Conservation (phyloP, 2,329 filamentous ascomycete species). For the Chaetomium strumarium region DNA sequence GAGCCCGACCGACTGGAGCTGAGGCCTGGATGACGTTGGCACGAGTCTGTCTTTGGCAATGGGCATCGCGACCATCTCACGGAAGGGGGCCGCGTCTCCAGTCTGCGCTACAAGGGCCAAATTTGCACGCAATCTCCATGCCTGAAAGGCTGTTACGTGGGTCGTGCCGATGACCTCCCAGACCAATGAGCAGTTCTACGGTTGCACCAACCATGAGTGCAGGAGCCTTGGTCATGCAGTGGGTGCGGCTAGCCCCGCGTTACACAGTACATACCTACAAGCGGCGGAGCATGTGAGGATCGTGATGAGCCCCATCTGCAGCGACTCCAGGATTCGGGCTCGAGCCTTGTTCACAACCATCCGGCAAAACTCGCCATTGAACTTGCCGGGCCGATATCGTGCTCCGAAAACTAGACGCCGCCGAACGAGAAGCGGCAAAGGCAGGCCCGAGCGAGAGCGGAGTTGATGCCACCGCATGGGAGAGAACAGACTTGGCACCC, state of each 20-base stretch:
- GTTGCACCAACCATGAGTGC: background rate
- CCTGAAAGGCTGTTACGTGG: slow-evolving; percentile 1
- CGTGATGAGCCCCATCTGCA: background rate
- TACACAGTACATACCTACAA: background rate
- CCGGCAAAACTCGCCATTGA: background rate
- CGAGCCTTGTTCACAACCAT: background rate
- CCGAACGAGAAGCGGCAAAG: too few relatives aligned
- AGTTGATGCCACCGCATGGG: slow-evolving; percentile 7
- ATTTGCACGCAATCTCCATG: background rate
- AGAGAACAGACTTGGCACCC: background rate
- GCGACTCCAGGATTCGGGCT: background rate
- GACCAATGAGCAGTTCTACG: slow-evolving; percentile 11
- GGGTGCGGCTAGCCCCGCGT: slow-evolving; percentile 5
- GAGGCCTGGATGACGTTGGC: too few relatives aligned
- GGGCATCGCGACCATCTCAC: background rate
- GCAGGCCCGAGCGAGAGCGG: background rate
- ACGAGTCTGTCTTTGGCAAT: too few relatives aligned
- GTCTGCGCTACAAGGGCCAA: background rate
- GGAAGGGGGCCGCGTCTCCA: background rate
- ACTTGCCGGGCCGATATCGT: background rate
- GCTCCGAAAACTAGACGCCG: too few relatives aligned
- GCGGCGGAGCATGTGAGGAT: slow-evolving; percentile 10
- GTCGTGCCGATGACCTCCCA: slow-evolving; percentile 4
- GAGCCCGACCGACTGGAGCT: too few relatives aligned
- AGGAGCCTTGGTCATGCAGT: background rate